Conservation (phyloP, 2,329 filamentous ascomycete genomes). For the Xylariaceae sp. region DNA sequence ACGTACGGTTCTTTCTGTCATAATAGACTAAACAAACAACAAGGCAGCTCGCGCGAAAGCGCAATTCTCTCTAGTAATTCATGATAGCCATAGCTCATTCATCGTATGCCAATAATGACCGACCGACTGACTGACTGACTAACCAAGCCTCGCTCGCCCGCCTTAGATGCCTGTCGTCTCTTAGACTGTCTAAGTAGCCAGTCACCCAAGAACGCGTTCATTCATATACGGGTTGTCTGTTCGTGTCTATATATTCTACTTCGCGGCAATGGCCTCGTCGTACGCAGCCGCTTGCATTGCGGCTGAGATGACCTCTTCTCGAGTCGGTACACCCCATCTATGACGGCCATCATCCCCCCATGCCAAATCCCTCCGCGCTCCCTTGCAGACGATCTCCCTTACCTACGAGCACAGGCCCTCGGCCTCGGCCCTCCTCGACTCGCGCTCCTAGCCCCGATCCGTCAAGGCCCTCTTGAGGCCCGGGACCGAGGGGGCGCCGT, state of each 20-base stretch:
- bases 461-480: slow-evolving; percentile 16
- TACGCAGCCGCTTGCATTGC: neutral
- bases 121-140: neutral
- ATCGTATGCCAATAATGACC: neutral
- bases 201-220: neutral
- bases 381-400: neutral
- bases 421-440: neutral
- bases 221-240: too few relatives aligned
- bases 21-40: too few relatives aligned
- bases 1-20: too few relatives aligned
- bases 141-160: neutral
- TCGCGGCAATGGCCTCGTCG: too few relatives aligned
- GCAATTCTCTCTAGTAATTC: too few relatives aligned
- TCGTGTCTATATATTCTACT: too few relatives aligned
- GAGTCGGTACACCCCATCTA: neutral
- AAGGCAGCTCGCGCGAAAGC: neutral
- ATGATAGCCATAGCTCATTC: neutral
- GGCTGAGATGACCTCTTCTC: neutral
- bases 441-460: slow-evolving; percentile 6
- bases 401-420: slow-evolving; percentile 6
- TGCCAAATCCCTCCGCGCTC: neutral
- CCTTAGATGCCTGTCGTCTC: neutral
- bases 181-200: too few relatives aligned
- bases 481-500: neutral
- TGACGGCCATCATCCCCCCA: neutral